Percentiles rank a stretch among this genome's conserved stretches.
Conservation (phyloP, 2,329 filamentous ascomycete species). For the Beauveria asiatica region DNA sequence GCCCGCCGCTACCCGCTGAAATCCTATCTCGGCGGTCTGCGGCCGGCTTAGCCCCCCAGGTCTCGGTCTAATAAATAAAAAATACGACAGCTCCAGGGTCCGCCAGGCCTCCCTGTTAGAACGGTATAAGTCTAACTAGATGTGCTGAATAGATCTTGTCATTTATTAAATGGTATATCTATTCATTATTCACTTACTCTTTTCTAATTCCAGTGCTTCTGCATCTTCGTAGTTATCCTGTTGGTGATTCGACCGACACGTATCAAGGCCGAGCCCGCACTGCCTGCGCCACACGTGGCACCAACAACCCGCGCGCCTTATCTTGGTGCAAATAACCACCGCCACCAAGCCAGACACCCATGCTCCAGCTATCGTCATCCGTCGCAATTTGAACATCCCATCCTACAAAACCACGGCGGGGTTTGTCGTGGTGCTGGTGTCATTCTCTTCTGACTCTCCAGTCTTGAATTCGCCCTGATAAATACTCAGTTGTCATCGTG, state of each 20-base stretch:
- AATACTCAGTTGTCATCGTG: background rate
- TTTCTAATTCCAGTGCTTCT: background rate
- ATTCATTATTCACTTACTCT: background rate
- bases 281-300: slow-evolving; percentile 8
- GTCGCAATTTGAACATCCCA: background rate
- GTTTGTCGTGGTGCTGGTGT: background rate
- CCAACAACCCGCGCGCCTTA: background rate
- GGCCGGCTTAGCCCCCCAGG: background rate
- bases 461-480: background rate
- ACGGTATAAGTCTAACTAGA: background rate
- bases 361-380: slow-evolving; percentile 5
- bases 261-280: background rate
- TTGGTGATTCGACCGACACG: background rate
- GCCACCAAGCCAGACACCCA: background rate
- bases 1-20: slow-evolving; percentile 14
- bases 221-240: background rate
- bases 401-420: background rate
- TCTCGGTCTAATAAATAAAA: background rate
- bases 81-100: background rate
- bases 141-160: background rate
- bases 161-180: too few relatives aligned
- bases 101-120: background rate
- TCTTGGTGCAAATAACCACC: background rate
- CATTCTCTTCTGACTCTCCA: background rate
- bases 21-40: slow-evolving; percentile 5